Conservation (phyloP, 495 filamentous ascomycete genomes). For the Daldinia concentrica region DNA sequence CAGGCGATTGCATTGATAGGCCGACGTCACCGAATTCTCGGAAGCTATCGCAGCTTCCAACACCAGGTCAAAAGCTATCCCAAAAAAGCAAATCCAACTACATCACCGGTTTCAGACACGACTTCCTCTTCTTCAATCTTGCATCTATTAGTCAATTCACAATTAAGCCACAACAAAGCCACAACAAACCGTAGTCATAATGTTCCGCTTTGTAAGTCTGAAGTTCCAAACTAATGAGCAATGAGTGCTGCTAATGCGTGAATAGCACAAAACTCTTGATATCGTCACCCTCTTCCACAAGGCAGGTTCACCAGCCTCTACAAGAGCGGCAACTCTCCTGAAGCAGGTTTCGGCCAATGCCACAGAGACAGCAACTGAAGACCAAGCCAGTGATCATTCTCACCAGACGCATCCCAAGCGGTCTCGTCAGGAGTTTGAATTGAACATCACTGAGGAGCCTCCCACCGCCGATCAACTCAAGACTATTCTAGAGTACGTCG, state of each 20-base stretch:
- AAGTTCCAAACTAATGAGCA: not conserved
- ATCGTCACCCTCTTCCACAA: slow-evolving; percentile 96
- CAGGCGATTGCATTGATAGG: slow-evolving; percentile 19
- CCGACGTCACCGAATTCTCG: slow-evolving; percentile 31
- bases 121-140: slow-evolving; percentile 5
- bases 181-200: slow-evolving; percentile 28
- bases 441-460: slow-evolving; percentile 81
- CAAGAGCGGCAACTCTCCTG: slow-evolving; percentile 73
- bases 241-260: slow-evolving; percentile 23
- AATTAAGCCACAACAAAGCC: not conserved
- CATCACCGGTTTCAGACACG: slow-evolving; percentile 4
- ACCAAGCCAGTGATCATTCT: slow-evolving; percentile 70
- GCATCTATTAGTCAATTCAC: not conserved
- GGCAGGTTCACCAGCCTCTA: slow-evolving; percentile 69
- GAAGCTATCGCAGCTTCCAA: slow-evolving; percentile 21
- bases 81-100: slow-evolving; percentile 33
- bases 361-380: slow-evolving; percentile 64
- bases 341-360: slow-evolving; percentile 77
- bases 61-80: slow-evolving; percentile 28
- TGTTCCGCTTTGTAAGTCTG: slow-evolving; percentile 57
- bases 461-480: slow-evolving; percentile 86
- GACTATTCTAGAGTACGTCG: slow-evolving; percentile 89
- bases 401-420: slow-evolving; percentile 58
- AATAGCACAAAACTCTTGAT: slow-evolving; percentile 82
- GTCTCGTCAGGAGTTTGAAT: slow-evolving; percentile 76